Evolutionary conservation across 1,139 yeast species (phyloP).

Genomic region (Taphrina betulina): DNA sequence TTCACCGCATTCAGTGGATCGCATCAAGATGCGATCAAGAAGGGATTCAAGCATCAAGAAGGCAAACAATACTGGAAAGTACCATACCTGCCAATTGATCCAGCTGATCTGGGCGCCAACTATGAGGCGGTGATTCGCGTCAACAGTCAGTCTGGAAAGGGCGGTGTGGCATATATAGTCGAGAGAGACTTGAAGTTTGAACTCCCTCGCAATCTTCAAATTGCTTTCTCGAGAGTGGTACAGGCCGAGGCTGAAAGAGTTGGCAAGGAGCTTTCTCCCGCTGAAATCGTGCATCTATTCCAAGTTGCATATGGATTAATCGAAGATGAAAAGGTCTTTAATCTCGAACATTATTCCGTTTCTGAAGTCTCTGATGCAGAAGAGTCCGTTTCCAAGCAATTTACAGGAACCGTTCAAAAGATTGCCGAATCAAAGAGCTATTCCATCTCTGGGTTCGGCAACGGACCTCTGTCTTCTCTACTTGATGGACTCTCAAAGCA

Average conservation of each 20-base stretch:
- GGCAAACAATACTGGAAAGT: constrained; percentile 64
- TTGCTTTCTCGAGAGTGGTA: constrained; percentile 80
- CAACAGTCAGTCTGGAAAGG: constrained; percentile 97
- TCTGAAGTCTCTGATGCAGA: constrained; percentile 43
- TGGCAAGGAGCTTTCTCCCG: constrained; percentile 79
- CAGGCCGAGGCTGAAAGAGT: constrained; percentile 75
- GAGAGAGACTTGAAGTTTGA: constrained; percentile 84
- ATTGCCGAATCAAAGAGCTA: constrained; percentile 48
- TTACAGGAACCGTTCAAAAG: constrained; percentile 53
- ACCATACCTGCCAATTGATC: constrained; percentile 95
- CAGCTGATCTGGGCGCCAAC: constrained; percentile 91
- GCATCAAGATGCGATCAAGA: constrained; percentile 97
- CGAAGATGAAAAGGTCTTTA: constrained; percentile 45
- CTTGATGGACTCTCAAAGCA: constrained; percentile 67
- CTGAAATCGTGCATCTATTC: constrained; percentile 75
- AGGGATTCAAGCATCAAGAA: constrained; percentile 74
- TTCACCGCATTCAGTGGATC: constrained; percentile 96
- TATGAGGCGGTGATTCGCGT: constrained; percentile 98
- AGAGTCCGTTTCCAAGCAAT: constrained; percentile 47
- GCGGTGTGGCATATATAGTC: constrained; percentile 98
- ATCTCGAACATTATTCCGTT: constrained; percentile 41
- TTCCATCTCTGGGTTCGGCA: constrained; percentile 62
- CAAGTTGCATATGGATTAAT: constrained; percentile 64
- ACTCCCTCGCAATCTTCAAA: constrained; percentile 87
- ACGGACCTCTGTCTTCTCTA: constrained; percentile 94